These are phyloP conservation scores for Phanerodontia chrysosporium DNA, from an alignment of 768 basidiomycete genomes.

Conservation along the genomic window DNA sequence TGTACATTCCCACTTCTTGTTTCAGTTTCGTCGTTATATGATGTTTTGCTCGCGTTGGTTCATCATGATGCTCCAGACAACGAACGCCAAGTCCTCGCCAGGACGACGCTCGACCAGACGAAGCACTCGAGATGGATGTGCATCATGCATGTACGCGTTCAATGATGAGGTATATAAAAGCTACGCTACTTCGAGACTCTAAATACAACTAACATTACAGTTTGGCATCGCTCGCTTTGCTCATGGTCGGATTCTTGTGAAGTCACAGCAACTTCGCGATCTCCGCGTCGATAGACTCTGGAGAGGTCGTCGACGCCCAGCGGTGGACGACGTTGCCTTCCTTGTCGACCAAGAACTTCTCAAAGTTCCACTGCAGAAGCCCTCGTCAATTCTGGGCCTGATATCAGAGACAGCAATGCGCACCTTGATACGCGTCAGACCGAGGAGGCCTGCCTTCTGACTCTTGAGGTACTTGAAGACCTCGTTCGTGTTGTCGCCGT, in stretches of 20 bases:
- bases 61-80: too few relatives aligned
- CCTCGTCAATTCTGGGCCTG: not conserved
- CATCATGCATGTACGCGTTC: too few relatives aligned
- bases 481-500: constrained; percentile 79
- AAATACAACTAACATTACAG: constrained; percentile 5
- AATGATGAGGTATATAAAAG: not conserved
- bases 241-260: constrained; percentile 1
- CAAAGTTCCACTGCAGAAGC: constrained; percentile 75
- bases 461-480: constrained; percentile 84
- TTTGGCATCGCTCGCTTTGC: not conserved
- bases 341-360: constrained; percentile 82
- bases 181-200: not conserved
- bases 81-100: too few relatives aligned
- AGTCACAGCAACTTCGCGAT: constrained; percentile 55
- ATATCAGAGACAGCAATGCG: constrained; percentile 13
- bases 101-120: too few relatives aligned
- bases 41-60: too few relatives aligned
- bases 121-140: too few relatives aligned
- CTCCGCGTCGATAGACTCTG: constrained; percentile 56
- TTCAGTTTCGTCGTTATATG: too few relatives aligned
- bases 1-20: too few relatives aligned
- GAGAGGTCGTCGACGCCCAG: constrained; percentile 76
- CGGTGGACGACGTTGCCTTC: constrained; percentile 70
- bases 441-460: constrained; percentile 69
- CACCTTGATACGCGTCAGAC: constrained; percentile 73